A percentile compares a stretch with the other conserved stretches of the same genome.
Evolutionary conservation across 225 moss, liverwort and hornwort genomes (phyloP).

Genomic region (Physcomitrium patens): DNA sequence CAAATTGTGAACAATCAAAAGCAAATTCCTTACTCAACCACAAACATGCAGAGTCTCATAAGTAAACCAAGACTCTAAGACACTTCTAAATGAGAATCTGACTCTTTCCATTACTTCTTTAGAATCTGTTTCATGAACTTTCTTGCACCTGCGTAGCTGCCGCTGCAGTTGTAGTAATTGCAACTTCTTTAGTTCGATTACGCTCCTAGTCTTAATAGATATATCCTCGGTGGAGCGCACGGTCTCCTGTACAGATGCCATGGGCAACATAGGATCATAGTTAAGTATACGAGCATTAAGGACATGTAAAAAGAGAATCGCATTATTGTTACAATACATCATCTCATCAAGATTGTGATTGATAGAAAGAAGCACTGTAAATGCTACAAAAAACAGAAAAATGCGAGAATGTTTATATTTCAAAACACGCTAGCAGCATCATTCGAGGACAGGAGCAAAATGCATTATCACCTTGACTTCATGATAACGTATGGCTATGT

Average conservation of each 20-base stretch:
- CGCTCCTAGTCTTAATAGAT: conserved; percentile 92
- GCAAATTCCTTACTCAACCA: not conserved
- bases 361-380: not conserved
- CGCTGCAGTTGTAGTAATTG: conserved; percentile 87
- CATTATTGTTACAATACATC: not conserved
- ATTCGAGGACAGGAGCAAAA: not conserved
- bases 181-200: conserved; percentile 95
- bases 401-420: conserved; percentile 8
- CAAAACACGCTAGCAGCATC: not conserved
- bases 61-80: conserved; percentile 3
- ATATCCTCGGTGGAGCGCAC: conserved; percentile 88
- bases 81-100: conserved; percentile 2
- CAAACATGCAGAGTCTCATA: not conserved
- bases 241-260: conserved; percentile 62
- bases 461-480: conserved; percentile 73
- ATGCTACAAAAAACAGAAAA: not conserved
- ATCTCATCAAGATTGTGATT: not conserved
- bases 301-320: not conserved
- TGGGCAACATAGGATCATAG: conserved; percentile 19
- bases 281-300: conserved; percentile 2
- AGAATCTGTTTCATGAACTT: conserved; percentile 9
- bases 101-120: conserved; percentile 6
- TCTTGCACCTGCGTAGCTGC: conserved; percentile 77
- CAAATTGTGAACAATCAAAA: not conserved
- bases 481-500: conserved; percentile 64